A percentile compares a stretch with the other conserved stretches of the same genome.
Evolutionary conservation across 2,329 filamentous ascomycete genomes (phyloP).

Genomic region (Hyphodiscus sp.): DNA sequence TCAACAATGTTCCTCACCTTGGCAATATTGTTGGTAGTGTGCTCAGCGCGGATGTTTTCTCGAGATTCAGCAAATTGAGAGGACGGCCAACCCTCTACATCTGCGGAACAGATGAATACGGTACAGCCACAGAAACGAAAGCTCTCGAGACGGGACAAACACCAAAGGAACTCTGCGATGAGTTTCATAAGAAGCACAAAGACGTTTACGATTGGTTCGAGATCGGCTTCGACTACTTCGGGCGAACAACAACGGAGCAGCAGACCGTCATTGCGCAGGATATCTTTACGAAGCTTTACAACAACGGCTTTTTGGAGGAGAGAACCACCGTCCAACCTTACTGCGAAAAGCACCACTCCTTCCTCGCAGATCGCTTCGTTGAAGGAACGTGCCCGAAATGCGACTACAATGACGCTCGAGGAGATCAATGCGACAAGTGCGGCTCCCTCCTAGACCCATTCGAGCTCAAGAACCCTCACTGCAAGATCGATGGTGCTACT

Average conservation of each 20-base stretch:
- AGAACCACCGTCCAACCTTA: conserved; percentile 83
- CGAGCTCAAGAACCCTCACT: conserved; percentile 73
- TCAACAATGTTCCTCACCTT: conserved; percentile 73
- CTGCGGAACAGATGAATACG: conserved; percentile 90
- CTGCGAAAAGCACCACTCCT: conserved; percentile 70
- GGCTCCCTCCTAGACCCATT: conserved; percentile 54
- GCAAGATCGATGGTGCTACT: conserved; percentile 82
- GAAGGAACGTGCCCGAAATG: conserved; percentile 75
- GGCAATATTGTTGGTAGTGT: conserved; percentile 87
- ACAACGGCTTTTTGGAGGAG: conserved; percentile 85
- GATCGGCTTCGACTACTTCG: conserved; percentile 91
- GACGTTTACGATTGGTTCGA: conserved; percentile 96
- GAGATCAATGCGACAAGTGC: conserved; percentile 71
- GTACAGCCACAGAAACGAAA: conserved; percentile 93
- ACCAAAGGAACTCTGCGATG: conserved; percentile 79
- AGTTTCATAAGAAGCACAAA: conserved; percentile 86
- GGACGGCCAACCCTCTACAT: conserved; percentile 76
- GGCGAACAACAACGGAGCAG: conserved; percentile 78
- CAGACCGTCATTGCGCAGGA: conserved; percentile 92
- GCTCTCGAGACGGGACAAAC: conserved; percentile 81
- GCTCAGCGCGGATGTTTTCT: conserved; percentile 81
- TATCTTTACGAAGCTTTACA: conserved; percentile 80
- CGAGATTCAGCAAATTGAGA: conserved; percentile 73
- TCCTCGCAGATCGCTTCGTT: conserved; percentile 81
- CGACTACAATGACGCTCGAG: conserved; percentile 62